These are phyloP conservation scores for Phyllosticta ampelicida DNA, from an alignment of 2,329 filamentous ascomycete genomes.

Conservation along the genomic window DNA sequence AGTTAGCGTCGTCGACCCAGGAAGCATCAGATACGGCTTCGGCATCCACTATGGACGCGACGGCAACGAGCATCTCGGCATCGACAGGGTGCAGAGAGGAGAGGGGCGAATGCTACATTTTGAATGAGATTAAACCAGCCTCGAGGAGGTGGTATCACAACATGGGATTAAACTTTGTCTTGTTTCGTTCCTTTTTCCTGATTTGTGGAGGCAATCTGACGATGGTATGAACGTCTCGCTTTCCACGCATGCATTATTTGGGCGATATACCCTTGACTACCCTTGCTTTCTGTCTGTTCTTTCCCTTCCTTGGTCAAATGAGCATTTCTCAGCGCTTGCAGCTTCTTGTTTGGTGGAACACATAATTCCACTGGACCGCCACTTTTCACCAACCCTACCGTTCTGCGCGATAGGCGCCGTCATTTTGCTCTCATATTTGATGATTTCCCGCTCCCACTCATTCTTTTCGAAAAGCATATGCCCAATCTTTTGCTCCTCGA, in stretches of 20 bases:
- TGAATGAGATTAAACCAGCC: neutral
- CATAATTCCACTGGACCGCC: neutral
- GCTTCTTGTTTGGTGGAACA: neutral
- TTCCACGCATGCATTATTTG: neutral
- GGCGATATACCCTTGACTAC: neutral
- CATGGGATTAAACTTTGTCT: neutral
- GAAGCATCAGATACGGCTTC: slow-evolving; percentile 41
- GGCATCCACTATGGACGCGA: slow-evolving; percentile 48
- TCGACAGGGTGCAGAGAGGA: slow-evolving; percentile 39
- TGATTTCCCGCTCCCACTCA: neutral
- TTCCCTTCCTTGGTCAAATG: neutral
- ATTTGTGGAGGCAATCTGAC: neutral
- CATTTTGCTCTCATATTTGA: neutral
- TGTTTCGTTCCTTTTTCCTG: neutral
- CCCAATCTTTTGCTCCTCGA: neutral
- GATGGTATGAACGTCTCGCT: neutral
- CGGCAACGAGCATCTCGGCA: slow-evolving; percentile 48
- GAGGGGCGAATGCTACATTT: slow-evolving; percentile 17
- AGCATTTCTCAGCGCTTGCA: neutral
- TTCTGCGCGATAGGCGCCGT: neutral
- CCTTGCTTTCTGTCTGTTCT: neutral
- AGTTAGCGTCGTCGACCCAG: slow-evolving; percentile 23
- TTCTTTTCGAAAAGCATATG: neutral
- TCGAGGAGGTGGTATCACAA: neutral
- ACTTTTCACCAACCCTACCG: neutral